Evolutionary conservation across 75 land plant genomes (phyloP).

Genomic region (Larix kaempferi): DNA sequence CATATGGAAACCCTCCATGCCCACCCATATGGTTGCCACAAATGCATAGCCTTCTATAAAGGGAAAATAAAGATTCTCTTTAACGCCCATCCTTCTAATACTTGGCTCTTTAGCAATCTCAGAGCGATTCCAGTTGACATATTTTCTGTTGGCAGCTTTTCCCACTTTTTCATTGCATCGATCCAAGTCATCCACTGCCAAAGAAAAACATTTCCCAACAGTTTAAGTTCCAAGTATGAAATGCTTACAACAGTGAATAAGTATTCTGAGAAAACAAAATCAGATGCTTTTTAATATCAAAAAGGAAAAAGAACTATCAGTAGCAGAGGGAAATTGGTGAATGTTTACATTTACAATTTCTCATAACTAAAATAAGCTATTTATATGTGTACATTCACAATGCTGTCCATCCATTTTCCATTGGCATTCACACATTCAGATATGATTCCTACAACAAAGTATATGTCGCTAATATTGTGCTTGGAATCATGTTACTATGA

Average conservation of each 20-base stretch:
- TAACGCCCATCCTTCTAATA: conserved; percentile 12
- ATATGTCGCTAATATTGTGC: not conserved
- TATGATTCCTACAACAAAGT: not conserved
- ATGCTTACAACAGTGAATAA: not conserved
- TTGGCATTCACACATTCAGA: not conserved
- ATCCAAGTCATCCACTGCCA: conserved; percentile 84
- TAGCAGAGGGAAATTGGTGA: not conserved
- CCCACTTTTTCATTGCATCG: conserved; percentile 71
- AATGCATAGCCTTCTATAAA: conserved; percentile 72
- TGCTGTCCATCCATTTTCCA: not conserved
- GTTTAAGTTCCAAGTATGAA: not conserved
- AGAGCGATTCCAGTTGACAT: conserved; percentile 2
- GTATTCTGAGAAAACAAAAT: not conserved
- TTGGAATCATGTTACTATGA: not conserved
- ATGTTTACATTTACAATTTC: not conserved
- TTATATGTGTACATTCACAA: not conserved
- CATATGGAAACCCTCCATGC: conserved; percentile 88
- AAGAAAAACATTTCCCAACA: conserved; percentile 1
- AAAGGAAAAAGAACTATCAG: no score
- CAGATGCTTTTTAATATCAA: not conserved
- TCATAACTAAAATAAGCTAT: not conserved
- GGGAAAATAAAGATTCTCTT: conserved; percentile 74
- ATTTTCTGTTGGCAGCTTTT: conserved; percentile 27
- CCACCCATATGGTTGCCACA: conserved; percentile 82
- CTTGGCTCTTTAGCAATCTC: conserved; percentile 23